Base-by-base conservation (phyloP, 768 basidiomycete genomes). In the Lactifluus rugatus region DNA sequence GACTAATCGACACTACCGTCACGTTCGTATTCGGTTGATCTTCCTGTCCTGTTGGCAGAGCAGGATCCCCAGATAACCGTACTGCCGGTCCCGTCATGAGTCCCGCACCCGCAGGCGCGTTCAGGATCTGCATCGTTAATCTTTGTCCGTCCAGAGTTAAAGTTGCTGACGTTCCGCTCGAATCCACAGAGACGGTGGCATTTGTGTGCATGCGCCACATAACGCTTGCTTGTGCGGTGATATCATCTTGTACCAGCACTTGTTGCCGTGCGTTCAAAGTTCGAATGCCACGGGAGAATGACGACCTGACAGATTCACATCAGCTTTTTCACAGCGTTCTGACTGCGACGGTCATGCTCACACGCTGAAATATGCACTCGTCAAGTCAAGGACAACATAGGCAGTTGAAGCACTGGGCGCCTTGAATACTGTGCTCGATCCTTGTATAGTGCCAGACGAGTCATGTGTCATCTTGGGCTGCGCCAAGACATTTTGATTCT, bases 131-230 rank as follows among this genome's bases (percentile, higher is more conserved):
- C 60, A 92, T 80, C 53, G 74, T 68, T 74, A 91, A 71, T 42
- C 79, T 85, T 70, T 89, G 72, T 31, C 80, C 83, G 45, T 79
- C 88, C 51, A 94, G 80, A 7, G 72, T 74, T 61, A 99, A 74
- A 3, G 85, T 90, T 1, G 93, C 95, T 1, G 84, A 80, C 4
- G 78, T 80, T 32, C 85, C 83, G 53, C 70, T 72, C 53, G 72
- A 66, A 56, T 69, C 65, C 37, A 91, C 70, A n/a, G 76, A 69
- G 23, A 83, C 64, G 3, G 92, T 91, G 11, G 95, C 94, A 72
- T 98, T 98, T 56, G 95, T 97, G 72, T 98, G 93, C 78, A 90
- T 89, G 48, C 92, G 84, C 95, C 95, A 96, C 74, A 85, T 80
- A 47, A 96, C 70, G 21, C 76, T 64, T 6, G 70, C 74, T 34